Evolutionary conservation across 495 filamentous ascomycete species (phyloP).

Genomic region (Penicillium maclennaniae): DNA sequence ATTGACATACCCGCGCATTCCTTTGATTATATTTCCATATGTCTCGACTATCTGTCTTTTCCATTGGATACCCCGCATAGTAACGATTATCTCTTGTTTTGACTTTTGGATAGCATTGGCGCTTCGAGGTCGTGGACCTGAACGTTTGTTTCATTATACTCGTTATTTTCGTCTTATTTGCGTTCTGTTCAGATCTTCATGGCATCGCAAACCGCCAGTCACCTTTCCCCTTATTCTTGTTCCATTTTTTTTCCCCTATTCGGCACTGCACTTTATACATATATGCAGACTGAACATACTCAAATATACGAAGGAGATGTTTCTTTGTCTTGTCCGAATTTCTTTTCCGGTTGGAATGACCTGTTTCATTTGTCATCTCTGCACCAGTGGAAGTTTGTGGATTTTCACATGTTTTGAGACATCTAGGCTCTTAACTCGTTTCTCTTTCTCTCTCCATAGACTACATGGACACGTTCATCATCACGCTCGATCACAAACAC

Average conservation of each 20-base stretch:
- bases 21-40: conserved; percentile 15
- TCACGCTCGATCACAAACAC: not conserved
- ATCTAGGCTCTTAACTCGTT: not conserved
- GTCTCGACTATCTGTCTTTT: conserved; percentile 30
- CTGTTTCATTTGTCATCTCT: not conserved
- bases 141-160: not conserved
- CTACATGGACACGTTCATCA: not conserved
- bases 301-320: not conserved
- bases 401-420: not conserved
- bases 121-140: not conserved
- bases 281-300: not conserved
- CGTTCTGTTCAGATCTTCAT: not conserved
- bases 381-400: not conserved
- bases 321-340: not conserved
- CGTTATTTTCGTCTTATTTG: not conserved
- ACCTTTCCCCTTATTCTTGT: conserved; percentile 1
- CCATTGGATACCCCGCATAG: conserved; percentile 41
- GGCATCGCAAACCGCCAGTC: conserved; percentile 1
- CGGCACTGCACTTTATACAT: not conserved
- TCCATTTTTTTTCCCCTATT: conserved; percentile 6
- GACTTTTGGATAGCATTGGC: conserved; percentile 1
- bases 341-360: not conserved
- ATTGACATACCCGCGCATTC: not conserved
- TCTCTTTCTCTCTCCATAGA: not conserved
- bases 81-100: conserved; percentile 9